These are phyloP conservation scores for Lycium ferocissimum DNA, from an alignment of 257 asterid genomes.

Conservation along the genomic window DNA sequence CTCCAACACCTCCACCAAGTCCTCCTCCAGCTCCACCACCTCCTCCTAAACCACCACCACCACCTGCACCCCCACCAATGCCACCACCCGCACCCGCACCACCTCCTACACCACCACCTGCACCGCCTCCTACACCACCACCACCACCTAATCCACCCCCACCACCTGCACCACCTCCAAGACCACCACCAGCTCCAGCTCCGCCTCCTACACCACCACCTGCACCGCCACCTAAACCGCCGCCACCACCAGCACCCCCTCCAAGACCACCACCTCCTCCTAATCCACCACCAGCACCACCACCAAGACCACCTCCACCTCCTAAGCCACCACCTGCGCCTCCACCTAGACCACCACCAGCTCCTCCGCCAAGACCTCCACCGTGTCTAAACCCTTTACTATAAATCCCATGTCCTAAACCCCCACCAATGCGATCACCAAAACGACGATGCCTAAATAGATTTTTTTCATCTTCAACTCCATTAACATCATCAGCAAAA, in stretches of 20 bases:
- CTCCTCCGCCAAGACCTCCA: slow-evolving; percentile 32
- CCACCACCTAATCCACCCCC: slow-evolving; percentile 28
- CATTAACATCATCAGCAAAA: slow-evolving; percentile 40
- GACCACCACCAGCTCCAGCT: slow-evolving; percentile 30
- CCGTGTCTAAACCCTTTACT: slow-evolving; percentile 27
- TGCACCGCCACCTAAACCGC: slow-evolving; percentile 26
- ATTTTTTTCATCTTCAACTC: slow-evolving; percentile 49
- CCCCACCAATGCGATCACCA: slow-evolving; percentile 32
- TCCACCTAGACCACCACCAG: slow-evolving; percentile 33
- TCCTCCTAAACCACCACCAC: slow-evolving; percentile 38
- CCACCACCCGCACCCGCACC: slow-evolving; percentile 40
- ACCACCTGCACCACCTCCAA: slow-evolving; percentile 36
- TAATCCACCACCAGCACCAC: no score
- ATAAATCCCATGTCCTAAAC: slow-evolving; percentile 30
- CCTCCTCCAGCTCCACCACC: slow-evolving; percentile 18
- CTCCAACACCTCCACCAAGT: slow-evolving; percentile 13
- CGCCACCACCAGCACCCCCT: slow-evolving; percentile 37
- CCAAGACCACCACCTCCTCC: slow-evolving; percentile 30
- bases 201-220: slow-evolving; percentile 40
- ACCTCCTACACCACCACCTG: slow-evolving; percentile 30
- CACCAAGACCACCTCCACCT: no score
- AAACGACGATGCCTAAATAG: slow-evolving; percentile 22
- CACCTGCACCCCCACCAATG: slow-evolving; percentile 30
- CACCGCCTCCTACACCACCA: slow-evolving; percentile 37
- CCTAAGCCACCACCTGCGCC: neutral